Evolutionary conservation across 139 green algal species (phyloP).

Genomic region (Bryopsis sp.): DNA sequence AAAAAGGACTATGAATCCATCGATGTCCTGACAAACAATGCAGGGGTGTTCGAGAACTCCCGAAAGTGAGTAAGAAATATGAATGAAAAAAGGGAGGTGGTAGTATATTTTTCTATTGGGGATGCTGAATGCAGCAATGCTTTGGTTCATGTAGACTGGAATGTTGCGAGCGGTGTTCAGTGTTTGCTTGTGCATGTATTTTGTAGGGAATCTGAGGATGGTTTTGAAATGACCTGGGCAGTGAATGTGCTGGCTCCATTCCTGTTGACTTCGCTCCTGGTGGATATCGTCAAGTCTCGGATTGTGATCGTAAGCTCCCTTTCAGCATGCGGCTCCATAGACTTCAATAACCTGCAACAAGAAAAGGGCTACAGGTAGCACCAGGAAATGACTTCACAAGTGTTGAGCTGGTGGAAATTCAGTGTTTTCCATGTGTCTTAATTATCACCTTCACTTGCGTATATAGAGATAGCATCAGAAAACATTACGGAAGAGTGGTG

Average conservation of each 20-base stretch:
- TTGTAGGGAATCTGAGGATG: constrained; percentile 33
- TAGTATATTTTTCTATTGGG: no score
- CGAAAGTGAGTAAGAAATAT: no score
- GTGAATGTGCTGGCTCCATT: constrained; percentile 64
- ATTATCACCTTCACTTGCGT: no score
- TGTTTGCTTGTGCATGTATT: background rate
- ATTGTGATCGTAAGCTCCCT: constrained; percentile 53
- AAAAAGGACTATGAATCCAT: constrained; percentile 17
- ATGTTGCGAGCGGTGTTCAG: no score
- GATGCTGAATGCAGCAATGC: no score
- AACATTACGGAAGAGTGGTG: no score
- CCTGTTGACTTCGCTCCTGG: constrained; percentile 40
- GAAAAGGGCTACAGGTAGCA: constrained; percentile 28
- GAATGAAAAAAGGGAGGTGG: no score
- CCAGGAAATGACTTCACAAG: no score
- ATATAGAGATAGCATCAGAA: no score
- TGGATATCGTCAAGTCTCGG: constrained; percentile 25
- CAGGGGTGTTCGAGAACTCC: constrained; percentile 38
- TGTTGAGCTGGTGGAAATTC: no score
- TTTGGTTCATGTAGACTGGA: no score
- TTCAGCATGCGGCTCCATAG: constrained; percentile 43
- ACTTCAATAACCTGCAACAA: constrained; percentile 54
- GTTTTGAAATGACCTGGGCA: constrained; percentile 55
- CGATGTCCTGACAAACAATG: constrained; percentile 56
- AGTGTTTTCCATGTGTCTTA: no score